Base-by-base conservation (phyloP, 768 basidiomycete species). In the Chiua virens region DNA sequence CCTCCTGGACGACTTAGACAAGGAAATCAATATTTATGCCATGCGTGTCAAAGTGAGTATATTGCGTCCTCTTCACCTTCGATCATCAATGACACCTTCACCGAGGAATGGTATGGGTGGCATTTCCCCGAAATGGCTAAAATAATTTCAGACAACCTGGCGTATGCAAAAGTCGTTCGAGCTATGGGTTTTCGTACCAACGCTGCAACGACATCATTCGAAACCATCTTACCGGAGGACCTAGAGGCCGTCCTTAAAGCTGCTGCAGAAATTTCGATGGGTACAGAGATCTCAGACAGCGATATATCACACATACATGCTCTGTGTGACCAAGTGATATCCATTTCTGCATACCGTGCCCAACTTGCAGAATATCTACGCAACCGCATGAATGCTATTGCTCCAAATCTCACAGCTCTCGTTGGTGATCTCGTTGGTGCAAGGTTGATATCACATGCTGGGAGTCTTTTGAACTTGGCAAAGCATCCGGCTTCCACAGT, bases 101-200 rank as follows among this genome's bases (percentile, higher is more conserved):
- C 34, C 34, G 15, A 97, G 96, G 97, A 99, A 82, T 99, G 97
- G 97, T 99, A 99, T 63, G 97, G 97, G 34, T 99, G 97, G 97
- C 97, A 99, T 76, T 99, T 99, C 81, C 97, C 97, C 5, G 97
- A 99, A 73, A 91, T 99, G 88, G 89, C 87, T 52, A 98, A 98
- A 76, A 98, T 99, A 68, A 89, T 99, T 58, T 83, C 86, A 53
- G 97, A 99, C 77, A 99, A 97, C 73, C 74, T 95, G 52, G 95
- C 96, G 18, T 98, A 98, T 69, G 95, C 97, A 53, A 97, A 93
- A 75, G 87, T 89, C 51, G 84, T 99, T 61, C 88, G 87, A 49
- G 71, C 79, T 30, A 96, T 99, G 95, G 97, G 94, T 52, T 94
- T 98, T 81, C 91, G 97, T 60, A 95, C 95, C 60, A 97, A 96